These are phyloP conservation scores for Tricholoma flavovirens DNA, from an alignment of 768 basidiomycete genomes.

Conservation along the genomic window DNA sequence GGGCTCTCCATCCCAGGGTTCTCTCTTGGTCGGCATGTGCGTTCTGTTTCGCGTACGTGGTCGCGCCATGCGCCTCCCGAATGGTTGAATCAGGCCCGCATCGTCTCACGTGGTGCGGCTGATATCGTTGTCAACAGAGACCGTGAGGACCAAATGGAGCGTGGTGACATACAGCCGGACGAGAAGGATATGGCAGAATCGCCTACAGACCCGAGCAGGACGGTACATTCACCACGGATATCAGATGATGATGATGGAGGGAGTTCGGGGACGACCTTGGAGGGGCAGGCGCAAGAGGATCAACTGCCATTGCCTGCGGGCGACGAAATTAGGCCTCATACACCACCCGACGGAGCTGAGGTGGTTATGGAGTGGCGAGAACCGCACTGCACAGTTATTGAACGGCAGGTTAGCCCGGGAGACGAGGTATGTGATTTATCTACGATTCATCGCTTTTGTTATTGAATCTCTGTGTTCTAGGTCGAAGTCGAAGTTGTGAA, in stretches of 20 bases:
- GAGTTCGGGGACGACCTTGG: conserved; percentile 11
- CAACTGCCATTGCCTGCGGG: background rate
- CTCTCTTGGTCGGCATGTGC: conserved; percentile 88
- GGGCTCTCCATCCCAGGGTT: conserved; percentile 94
- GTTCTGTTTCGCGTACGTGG: conserved; percentile 85
- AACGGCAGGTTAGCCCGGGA: conserved; percentile 50
- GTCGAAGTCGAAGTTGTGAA: conserved; percentile 60
- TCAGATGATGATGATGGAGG: conserved; percentile 15
- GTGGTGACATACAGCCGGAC: conserved; percentile 11
- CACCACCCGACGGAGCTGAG: conserved; percentile 40
- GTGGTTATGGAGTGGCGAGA: conserved; percentile 60
- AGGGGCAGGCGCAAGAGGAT: conserved; percentile 12
- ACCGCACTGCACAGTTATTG: conserved; percentile 61
- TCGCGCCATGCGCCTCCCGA: conserved; percentile 77
- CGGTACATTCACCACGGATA: conserved; percentile 5
- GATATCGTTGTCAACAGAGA: conserved; percentile 74
- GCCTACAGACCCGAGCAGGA: conserved; percentile 6
- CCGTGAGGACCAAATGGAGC: conserved; percentile 61
- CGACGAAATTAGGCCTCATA: conserved; percentile 21
- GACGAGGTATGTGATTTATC: conserved; percentile 50
- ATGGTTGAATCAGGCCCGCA: conserved; percentile 75
- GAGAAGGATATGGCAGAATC: conserved; percentile 11
- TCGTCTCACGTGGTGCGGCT: conserved; percentile 57
- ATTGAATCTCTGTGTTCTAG: conserved; percentile 22
- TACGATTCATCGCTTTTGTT: background rate